Base-by-base conservation (phyloP, 805 yeast species). In the Myxozyma kluyveri region DNA sequence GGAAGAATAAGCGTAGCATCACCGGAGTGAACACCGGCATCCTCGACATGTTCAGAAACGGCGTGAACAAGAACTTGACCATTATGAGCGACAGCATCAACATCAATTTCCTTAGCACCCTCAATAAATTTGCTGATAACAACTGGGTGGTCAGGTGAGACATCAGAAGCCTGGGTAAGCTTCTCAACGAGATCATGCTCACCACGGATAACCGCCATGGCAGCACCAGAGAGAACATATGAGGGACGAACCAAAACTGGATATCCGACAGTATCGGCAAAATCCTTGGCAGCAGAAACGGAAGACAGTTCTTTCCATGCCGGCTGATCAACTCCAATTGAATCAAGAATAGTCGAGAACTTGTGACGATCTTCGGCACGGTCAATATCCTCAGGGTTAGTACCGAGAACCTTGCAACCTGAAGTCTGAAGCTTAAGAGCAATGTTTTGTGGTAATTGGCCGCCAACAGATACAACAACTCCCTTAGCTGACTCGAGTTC, bases 1-100 rank as follows among this genome's bases (percentile, higher is more conserved):
- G 99, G 99, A 54, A 93, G 78, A 45, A 91, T 83, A 66, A 91
- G 80, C 27, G 98, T 89, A 49, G 99, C 99, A 73, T 91, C 99
- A 72, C 99, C 99, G 46, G 97, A 90, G 75, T 91, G 99, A 53
- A 93, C 86, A 77, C 99, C 99, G 7, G 99, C 99, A 66, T 90
- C 89, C 74, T 91, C 99, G 66, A 90, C 95, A 70, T 91, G 99
- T 72, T 93, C 99, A 60, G 96, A 87, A 54, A 91, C 86, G 54
- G 96, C 98, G 71, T 91, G 99, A 52, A 91, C 95, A 46, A 91
- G 73, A 49, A 91, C 88, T 65, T 82, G 72, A 65, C 99, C 99
- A 50, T 89, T 77, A 63, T 80, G 74, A 41, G 98, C 98, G 66
- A 91, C 99, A 55, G 89, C 98, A 74, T 91, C 99, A 63, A 91